phyloP scores from a whole-genome alignment of 2,329 filamentous ascomycete genomes.

The Paraphoma chrysanthemicola region DNA sequence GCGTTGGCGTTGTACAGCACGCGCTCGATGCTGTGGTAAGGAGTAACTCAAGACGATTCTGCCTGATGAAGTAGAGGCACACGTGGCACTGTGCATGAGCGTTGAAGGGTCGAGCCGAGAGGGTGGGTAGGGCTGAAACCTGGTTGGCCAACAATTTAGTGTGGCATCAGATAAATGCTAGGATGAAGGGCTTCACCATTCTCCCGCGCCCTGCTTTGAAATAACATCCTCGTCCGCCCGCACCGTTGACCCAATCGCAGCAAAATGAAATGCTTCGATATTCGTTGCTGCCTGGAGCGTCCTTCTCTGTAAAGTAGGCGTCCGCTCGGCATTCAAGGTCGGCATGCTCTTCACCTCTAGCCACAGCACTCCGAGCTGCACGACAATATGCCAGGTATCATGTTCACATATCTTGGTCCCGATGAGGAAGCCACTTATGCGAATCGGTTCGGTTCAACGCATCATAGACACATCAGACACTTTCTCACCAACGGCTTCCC shows the following conservation, averaged over 20 bases:
- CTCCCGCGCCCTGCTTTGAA: not conserved
- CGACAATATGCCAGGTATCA: not conserved
- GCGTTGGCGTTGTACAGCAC: not conserved
- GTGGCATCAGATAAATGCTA: not conserved
- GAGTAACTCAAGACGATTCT: not conserved
- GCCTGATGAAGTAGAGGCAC: conserved; percentile 15
- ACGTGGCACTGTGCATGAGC: conserved; percentile 41
- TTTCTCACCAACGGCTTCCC: not conserved
- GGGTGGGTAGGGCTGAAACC: conserved; percentile 42
- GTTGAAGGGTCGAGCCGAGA: conserved; percentile 25
- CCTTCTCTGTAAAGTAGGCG: not conserved
- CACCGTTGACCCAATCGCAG: not conserved
- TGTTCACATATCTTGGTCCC: no score
- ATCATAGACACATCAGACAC: no score
- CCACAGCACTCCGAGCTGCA: not conserved
- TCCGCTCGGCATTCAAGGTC: not conserved
- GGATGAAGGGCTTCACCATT: not conserved
- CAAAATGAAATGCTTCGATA: not conserved
- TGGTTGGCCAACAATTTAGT: conserved; percentile 23
- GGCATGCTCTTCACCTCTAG: not conserved
- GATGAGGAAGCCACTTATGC: no score
- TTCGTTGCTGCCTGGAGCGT: conserved; percentile 1
- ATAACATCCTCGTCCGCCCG: conserved; percentile 1
- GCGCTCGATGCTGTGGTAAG: not conserved
- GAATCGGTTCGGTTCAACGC: no score